Percentiles rank a stretch among this genome's conserved stretches.
Conservation (phyloP, 306 rosid species). For the Echinosophora koreensis region DNA sequence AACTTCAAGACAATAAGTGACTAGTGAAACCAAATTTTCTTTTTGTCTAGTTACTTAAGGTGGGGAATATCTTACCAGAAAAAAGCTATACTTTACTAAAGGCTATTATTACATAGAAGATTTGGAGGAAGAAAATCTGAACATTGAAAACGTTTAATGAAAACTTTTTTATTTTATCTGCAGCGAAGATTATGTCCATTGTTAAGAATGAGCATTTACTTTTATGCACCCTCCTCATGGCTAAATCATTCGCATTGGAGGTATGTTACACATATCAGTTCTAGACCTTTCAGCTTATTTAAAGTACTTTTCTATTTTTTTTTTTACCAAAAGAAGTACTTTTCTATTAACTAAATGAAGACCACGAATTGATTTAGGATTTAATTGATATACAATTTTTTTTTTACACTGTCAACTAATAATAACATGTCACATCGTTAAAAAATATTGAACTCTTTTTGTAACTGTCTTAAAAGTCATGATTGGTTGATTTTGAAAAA, state of each 20-base stretch:
- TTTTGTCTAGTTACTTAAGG: neutral
- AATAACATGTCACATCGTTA: no score
- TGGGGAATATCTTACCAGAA: neutral
- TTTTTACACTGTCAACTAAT: no score
- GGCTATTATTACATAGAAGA: neutral
- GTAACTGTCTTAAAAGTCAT: no score
- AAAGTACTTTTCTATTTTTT: no score
- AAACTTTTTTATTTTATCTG: slow-evolving; percentile 15
- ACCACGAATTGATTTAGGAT: neutral
- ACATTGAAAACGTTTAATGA: slow-evolving; percentile 18
- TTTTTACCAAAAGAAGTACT: no score
- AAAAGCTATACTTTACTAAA: neutral
- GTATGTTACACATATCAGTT: slow-evolving; percentile 42
- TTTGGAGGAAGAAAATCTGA: slow-evolving; percentile 16
- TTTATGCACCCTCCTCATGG: slow-evolving; percentile 54
- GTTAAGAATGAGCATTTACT: slow-evolving; percentile 75
- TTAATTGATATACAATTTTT: no score
- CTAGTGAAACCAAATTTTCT: neutral
- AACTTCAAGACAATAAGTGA: neutral
- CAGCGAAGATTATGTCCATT: slow-evolving; percentile 71
- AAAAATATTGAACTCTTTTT: no score
- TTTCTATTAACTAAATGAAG: neutral
- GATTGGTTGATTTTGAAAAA: no score
- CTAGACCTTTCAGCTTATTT: slow-evolving; percentile 19
- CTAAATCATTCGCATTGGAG: slow-evolving; percentile 55